Base-by-base conservation (phyloP, 23 red algal genomes). In the Gracilaria caudata region DNA sequence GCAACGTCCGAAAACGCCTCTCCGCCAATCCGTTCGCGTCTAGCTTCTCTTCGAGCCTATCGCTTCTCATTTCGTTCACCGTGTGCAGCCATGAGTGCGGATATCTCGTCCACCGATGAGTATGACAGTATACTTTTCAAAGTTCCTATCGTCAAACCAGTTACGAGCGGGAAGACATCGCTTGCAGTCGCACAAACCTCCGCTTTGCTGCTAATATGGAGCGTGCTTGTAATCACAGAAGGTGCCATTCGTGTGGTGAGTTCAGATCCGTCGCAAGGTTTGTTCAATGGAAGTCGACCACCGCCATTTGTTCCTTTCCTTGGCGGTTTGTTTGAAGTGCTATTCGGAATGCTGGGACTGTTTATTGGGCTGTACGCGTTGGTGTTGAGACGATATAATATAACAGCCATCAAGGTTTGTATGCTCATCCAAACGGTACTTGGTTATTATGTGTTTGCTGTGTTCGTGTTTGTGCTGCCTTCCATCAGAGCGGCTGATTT, bases 401-500 rank as follows among this genome's bases (percentile, higher is more conserved):
- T 68, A 58, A 83, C 25, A 19, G 20, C 68, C 51, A 92, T 79
- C 8, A 78, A 84, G 57, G 39, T 51, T 46, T 23, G 39, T 19
- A 83, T 92, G 79, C 4, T 92, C 3, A 77, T 84, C 28, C 89
- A 92, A 46, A 92, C 79, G 3, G 46, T 92, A 34, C 54, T 84
- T 37, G 73, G 79, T 0, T 84, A 78, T 64, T 92, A 84, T 84
- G 89, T 92, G 57, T 92, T 92, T 23, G 55, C 53, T 9, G 73
- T 92, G 25, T 92, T 84, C 49, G 89, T 92, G 45, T 92, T 92
- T 78, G 49, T 84, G 8, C 33, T 64, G 14, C 89, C 89, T 13
- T 73, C 79, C 5, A 60, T 77, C 51, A 2, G 64, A 41, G 60
- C 66, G 23, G 33, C 36, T 12, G 68, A 84, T 41, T 51, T 92